Base-by-base conservation (phyloP, 352 stramenopile species). In the Blastocystis sp. region DNA sequence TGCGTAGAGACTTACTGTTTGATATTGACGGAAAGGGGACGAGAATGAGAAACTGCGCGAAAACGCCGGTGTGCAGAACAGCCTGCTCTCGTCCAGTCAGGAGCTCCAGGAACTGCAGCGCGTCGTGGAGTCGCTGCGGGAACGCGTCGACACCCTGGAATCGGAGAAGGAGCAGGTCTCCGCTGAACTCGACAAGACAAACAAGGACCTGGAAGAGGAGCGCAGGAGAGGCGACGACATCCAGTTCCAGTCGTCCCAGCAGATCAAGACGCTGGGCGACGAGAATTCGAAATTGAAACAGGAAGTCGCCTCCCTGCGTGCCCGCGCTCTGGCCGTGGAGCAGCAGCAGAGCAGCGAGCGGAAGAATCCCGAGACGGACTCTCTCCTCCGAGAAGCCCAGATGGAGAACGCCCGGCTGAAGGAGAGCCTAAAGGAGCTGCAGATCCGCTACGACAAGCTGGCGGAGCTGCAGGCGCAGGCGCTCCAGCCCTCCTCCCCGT, bases 261-360 rank as follows among this genome's bases (percentile, higher is more conserved):
- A 81, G 38, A 81, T 81, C 21, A 43, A 53, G 28, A 62, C 14
- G 41, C 52, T 81, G 52, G 23, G 52, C 9, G 71, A 81, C 11
- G 71, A 81, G 45, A 81, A 81, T 40, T 1, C 52, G 19, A 60
- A 62, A n/a, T 43, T 81, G 59, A 64, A 67, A 67, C 59, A 64
- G 40, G 52, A 81, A 61, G 14, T 67, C 28, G 52, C n/a, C 5
- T 7, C 14, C 5, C 14, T 56, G 48, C 48, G 48, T 56, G 48
- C 48, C 5, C 48, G 14, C 5, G 28, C 28, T 34, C 48, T 56
- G 48, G 0, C 48, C 5, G 5, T 14, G 14, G 14, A 56, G 48
- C 5, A 56, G 48, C 5, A 14, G 14, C 5, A 14, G 5, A 14
- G 14, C 5, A 56, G 5, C 5, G 48, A 14, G 14, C 5, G 14